Evolutionary conservation across 805 yeast species (phyloP), one percentile per base, ranked within the genome.

Genomic region (Suhomyces tanzawaensis): DNA sequence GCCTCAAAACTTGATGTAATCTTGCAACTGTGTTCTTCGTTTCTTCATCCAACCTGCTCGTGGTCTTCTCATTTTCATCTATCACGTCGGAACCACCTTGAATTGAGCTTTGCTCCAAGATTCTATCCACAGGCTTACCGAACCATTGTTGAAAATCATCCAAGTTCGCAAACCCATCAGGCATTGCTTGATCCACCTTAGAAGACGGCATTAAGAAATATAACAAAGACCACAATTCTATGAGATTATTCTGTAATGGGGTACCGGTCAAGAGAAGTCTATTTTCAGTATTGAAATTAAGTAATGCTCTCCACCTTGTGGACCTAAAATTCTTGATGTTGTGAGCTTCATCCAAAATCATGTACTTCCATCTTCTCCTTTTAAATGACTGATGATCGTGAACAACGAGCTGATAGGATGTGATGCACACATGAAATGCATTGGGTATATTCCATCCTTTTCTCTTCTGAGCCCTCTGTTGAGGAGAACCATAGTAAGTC

Each of bases 101-200:
- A 7, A 55, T 45, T 8, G 63, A 49, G 1, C 69, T 58, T 41
- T 79, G 83, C 59, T 93, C 97, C 37, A 93, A 81, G 43, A 93
- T 79, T 48, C 79, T 85, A 58, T 93, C 98, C 3, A 93, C 97
- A 0, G 99, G 99, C 44, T 82, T 78, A n/a, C 97, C 96, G 62
- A 93, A 93, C 99, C 99, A 93, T 47, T 86, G 95, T 53, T 93
- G 99, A 60, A 93, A 93, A 53, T 93, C 96, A 47, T 87, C 93
- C 42, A 93, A 69, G 53, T 91, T 89, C 1, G 99, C 98, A 75
- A 93, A 93, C 2, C 98, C 99, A 35, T 84, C 90, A 0, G 96
- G 91, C 89, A 87, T 83, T 11, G 83, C 75, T 46, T 82, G 84
- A 33, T 64, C 70, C 1, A 76, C 79, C 38, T 81, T 81, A 0